Percentiles rank a stretch among this genome's conserved stretches.
Conservation (phyloP, 768 basidiomycete genomes). For the Termitomyces sp. region DNA sequence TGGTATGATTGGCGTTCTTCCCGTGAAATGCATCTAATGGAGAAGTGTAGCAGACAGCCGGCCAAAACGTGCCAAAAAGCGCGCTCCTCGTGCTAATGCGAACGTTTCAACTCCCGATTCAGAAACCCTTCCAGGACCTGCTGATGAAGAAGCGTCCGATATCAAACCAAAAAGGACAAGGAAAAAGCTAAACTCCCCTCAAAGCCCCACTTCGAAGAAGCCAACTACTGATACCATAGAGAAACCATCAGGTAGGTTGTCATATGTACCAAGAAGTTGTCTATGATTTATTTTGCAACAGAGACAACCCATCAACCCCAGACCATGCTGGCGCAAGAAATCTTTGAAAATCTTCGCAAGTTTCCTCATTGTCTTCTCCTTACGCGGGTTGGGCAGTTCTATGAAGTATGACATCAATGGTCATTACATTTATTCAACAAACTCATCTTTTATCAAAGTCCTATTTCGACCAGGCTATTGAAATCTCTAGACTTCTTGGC, state of each 20-base stretch:
- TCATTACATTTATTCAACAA: not conserved
- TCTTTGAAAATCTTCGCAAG: slow-evolving; percentile 60
- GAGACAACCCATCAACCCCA: slow-evolving; percentile 19
- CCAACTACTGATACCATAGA: not conserved
- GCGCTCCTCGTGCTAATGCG: not conserved
- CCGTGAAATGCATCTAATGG: not conserved
- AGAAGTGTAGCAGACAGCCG: not conserved
- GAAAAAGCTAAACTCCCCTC: slow-evolving; percentile 1
- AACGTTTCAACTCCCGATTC: not conserved
- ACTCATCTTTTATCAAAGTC: slow-evolving; percentile 49
- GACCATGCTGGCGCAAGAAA: slow-evolving; percentile 58
- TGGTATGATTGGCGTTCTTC: not conserved
- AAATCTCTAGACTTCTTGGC: slow-evolving; percentile 68
- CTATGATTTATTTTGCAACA: not conserved
- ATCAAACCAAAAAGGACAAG: slow-evolving; percentile 4
- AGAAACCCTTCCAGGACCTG: not conserved
- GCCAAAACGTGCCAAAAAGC: slow-evolving; percentile 7
- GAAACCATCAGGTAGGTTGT: not conserved
- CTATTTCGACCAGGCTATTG: slow-evolving; percentile 86
- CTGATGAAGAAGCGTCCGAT: not conserved
- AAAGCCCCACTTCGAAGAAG: not conserved
- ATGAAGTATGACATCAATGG: slow-evolving; percentile 56
- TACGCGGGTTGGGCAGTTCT: slow-evolving; percentile 92
- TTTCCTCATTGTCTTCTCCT: slow-evolving; percentile 89
- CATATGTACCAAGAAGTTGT: not conserved